phyloP scores from a whole-genome alignment of 2,329 filamentous ascomycete species.

The Drechslerella stenobrocha region DNA sequence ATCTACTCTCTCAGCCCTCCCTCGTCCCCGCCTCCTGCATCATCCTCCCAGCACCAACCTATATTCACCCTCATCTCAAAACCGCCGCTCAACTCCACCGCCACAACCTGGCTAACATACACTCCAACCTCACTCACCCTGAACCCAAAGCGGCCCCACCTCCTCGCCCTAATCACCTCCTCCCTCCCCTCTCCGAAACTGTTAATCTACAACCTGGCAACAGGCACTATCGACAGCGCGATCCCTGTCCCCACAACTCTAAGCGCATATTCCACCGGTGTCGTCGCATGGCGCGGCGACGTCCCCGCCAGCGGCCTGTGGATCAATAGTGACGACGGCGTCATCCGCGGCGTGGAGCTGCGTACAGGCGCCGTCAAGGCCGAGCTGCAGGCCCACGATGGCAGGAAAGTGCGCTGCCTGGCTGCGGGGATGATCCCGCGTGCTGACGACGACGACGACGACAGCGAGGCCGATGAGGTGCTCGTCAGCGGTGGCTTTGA shows the following conservation, averaged over 20 bases:
- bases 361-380: constrained; percentile 63
- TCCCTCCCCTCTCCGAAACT: constrained; percentile 67
- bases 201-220: constrained; percentile 64
- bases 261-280: constrained; percentile 66
- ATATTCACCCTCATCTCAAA: constrained; percentile 26
- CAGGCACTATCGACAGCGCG: constrained; percentile 65
- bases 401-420: constrained; percentile 56
- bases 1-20: constrained; percentile 6
- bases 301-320: constrained; percentile 62
- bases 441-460: constrained; percentile 57
- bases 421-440: constrained; percentile 65
- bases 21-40: not conserved
- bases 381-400: constrained; percentile 61
- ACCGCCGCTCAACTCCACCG: constrained; percentile 52
- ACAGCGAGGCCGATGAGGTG: constrained; percentile 57
- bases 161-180: constrained; percentile 66
- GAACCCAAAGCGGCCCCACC: constrained; percentile 61
- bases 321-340: constrained; percentile 68
- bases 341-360: constrained; percentile 64
- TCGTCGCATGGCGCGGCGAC: constrained; percentile 65
- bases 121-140: constrained; percentile 64
- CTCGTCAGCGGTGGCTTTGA: constrained; percentile 69
- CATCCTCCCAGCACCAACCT: not conserved
- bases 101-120: constrained; percentile 67
- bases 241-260: constrained; percentile 65